Evolutionary conservation across 805 yeast species (phyloP).

Genomic region (Yarrowia yakushimensis): DNA sequence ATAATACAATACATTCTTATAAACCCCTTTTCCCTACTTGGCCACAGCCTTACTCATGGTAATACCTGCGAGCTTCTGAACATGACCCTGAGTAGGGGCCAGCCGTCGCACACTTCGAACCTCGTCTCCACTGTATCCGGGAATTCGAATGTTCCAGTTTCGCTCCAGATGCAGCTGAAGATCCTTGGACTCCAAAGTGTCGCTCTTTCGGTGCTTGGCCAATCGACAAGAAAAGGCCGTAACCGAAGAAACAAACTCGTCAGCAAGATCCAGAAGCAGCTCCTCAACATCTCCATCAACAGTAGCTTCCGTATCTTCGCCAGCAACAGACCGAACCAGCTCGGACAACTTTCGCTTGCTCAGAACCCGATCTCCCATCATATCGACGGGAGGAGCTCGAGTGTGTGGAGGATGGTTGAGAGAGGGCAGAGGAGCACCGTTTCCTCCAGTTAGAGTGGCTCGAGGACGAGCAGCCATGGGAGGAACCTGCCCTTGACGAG

Average conservation of each 20-base stretch:
- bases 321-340: slow-evolving; percentile 63
- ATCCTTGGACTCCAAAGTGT: slow-evolving; percentile 81
- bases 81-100: slow-evolving; percentile 41
- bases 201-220: slow-evolving; percentile 91
- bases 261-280: slow-evolving; percentile 83
- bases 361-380: slow-evolving; percentile 64
- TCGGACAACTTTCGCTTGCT: slow-evolving; percentile 88
- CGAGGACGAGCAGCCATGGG: slow-evolving; percentile 67
- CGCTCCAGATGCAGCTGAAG: slow-evolving; percentile 86
- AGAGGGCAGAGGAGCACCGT: slow-evolving; percentile 66
- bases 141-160: slow-evolving; percentile 92
- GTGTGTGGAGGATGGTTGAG: slow-evolving; percentile 71
- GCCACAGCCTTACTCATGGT: slow-evolving; percentile 34
- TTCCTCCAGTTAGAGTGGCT: slow-evolving; percentile 82
- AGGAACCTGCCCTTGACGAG: slow-evolving; percentile 50
- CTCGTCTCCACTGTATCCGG: slow-evolving; percentile 91
- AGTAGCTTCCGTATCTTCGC: slow-evolving; percentile 81
- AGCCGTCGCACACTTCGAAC: slow-evolving; percentile 52
- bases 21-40: background rate
- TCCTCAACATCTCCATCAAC: slow-evolving; percentile 96
- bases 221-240: slow-evolving; percentile 90
- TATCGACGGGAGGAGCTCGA: slow-evolving; percentile 76
- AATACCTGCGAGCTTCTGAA: slow-evolving; percentile 42
- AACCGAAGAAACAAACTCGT: slow-evolving; percentile 87
- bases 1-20: slow-evolving; percentile 2